A percentile compares a stretch with the other conserved stretches of the same genome.
These are phyloP conservation scores for Pleoardoris graminearum DNA, from an alignment of 2,329 filamentous ascomycete genomes.

Conservation along the genomic window DNA sequence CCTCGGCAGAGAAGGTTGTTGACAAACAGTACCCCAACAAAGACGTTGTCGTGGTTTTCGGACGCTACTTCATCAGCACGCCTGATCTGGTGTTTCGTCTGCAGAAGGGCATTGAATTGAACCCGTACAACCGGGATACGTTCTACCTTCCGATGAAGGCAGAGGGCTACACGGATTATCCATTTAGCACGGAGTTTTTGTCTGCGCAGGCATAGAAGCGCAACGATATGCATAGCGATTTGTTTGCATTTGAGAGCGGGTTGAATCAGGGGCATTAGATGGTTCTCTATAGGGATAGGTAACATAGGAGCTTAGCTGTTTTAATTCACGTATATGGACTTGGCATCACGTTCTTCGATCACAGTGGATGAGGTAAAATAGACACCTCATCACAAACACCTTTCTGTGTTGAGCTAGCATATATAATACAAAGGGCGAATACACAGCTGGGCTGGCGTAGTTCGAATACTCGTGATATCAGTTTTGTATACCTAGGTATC, in stretches of 20 bases:
- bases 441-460: too few species aligned
- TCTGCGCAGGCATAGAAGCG: slow-evolving; percentile 2
- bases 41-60: slow-evolving; percentile 54
- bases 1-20: slow-evolving; percentile 42
- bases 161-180: slow-evolving; percentile 50
- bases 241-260: neutral
- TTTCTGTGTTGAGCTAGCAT: too few species aligned
- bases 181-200: slow-evolving; percentile 33
- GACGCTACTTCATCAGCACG: slow-evolving; percentile 54
- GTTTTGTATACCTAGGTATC: too few species aligned
- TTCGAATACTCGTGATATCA: too few species aligned
- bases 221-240: neutral
- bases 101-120: slow-evolving; percentile 49
- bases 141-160: slow-evolving; percentile 49
- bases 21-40: slow-evolving; percentile 49
- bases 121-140: slow-evolving; percentile 50
- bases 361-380: too few species aligned
- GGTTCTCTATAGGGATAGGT: too few species aligned
- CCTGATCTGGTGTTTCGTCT: slow-evolving; percentile 55
- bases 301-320: too few species aligned
- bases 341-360: too few species aligned
- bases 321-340: too few species aligned
- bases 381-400: too few species aligned
- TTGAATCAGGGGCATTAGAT: neutral
- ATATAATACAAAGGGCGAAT: too few species aligned